Conservation (phyloP, 2,329 filamentous ascomycete genomes). For the Penicillium thymicola region DNA sequence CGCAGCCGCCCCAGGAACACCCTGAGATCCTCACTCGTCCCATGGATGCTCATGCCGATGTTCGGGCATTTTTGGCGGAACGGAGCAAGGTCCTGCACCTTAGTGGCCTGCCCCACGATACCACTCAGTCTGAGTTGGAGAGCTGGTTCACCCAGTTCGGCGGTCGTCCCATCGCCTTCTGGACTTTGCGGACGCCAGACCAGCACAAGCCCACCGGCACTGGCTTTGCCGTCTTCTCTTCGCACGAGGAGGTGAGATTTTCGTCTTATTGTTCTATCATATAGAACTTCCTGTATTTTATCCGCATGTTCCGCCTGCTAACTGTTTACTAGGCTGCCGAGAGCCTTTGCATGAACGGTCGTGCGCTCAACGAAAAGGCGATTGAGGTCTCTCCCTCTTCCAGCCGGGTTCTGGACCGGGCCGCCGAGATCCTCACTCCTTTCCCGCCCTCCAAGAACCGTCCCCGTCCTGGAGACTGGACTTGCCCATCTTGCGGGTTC, state of each 20-base stretch:
- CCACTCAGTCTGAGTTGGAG: conserved; percentile 96
- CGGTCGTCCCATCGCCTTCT: conserved; percentile 95
- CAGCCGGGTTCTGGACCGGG: conserved; percentile 92
- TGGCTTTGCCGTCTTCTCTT: conserved; percentile 97
- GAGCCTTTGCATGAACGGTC: conserved; percentile 98
- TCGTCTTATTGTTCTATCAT: not conserved
- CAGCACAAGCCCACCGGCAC: conserved; percentile 99
- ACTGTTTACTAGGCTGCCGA: conserved; percentile 68
- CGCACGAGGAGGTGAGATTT: conserved; percentile 86
- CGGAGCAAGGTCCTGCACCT: conserved; percentile 97
- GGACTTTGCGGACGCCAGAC: conserved; percentile 95
- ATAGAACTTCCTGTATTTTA: conserved; percentile 2
- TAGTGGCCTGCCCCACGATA: conserved; percentile 95
- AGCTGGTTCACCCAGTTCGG: conserved; percentile 99
- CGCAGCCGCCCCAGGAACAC: conserved; percentile 87
- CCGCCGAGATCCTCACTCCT: conserved; percentile 90
- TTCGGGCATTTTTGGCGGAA: conserved; percentile 91
- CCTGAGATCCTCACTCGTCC: conserved; percentile 91
- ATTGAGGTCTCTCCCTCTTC: conserved; percentile 98
- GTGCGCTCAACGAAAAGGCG: conserved; percentile 95
- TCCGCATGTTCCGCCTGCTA: conserved; percentile 4
- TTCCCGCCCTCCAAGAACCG: conserved; percentile 99
- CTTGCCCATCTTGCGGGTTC: conserved; percentile 96
- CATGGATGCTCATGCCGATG: conserved; percentile 95
- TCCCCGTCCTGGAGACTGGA: conserved; percentile 96